A percentile compares a stretch with the other conserved stretches of the same genome.
Conservation (phyloP, 768 basidiomycete species). For the Trametes elegans region DNA sequence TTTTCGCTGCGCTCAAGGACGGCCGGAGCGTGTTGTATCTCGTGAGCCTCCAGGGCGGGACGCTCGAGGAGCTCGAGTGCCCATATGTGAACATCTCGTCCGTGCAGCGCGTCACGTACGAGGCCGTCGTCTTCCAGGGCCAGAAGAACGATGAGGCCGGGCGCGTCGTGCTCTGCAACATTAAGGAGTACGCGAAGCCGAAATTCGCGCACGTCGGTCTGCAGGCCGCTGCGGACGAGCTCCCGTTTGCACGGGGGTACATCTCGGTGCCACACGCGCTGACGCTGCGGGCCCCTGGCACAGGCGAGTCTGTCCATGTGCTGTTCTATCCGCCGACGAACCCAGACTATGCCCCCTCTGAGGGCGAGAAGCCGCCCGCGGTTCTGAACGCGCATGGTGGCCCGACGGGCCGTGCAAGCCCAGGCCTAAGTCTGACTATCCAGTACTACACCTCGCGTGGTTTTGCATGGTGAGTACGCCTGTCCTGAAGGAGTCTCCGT, state of each 20-base stretch:
- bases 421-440: conserved; percentile 51
- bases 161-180: conserved; percentile 38
- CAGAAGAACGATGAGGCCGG: conserved; percentile 38
- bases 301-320: conserved; percentile 49
- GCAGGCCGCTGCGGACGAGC: conserved; percentile 22
- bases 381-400: conserved; percentile 70
- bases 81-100: conserved; percentile 43
- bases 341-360: conserved; percentile 51
- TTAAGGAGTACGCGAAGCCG: conserved; percentile 23
- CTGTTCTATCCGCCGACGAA: conserved; percentile 70
- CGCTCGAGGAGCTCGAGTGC: conserved; percentile 33
- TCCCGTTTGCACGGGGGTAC: conserved; percentile 29
- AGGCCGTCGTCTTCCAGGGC: conserved; percentile 43
- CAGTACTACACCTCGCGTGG: conserved; percentile 71
- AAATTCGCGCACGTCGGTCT: conserved; percentile 28
- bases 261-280: conserved; percentile 52
- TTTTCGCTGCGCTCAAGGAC: conserved; percentile 34
- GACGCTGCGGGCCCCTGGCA: conserved; percentile 37
- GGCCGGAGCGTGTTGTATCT: conserved; percentile 38
- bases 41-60: conserved; percentile 27
- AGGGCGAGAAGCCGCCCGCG: conserved; percentile 64
- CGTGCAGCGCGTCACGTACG: conserved; percentile 35
- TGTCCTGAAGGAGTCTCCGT: not conserved
- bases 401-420: conserved; percentile 50
- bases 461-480: conserved; percentile 60